Evolutionary conservation across 306 rosid species (phyloP).

Genomic region (Medicago arabica): DNA sequence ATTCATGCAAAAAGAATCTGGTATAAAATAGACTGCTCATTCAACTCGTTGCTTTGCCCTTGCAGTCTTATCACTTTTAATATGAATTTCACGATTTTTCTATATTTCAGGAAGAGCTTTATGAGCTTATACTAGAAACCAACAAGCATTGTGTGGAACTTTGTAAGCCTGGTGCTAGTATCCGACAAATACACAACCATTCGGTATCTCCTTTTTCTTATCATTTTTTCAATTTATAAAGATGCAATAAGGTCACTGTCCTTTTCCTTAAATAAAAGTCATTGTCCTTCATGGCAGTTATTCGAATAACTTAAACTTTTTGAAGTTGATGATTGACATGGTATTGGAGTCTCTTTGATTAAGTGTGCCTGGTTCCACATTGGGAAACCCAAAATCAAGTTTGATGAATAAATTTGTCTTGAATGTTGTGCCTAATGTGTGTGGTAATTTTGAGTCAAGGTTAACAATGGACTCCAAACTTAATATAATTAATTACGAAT

Average conservation of each 20-base stretch:
- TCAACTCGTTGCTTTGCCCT: constrained; percentile 22
- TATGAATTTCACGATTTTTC: constrained; percentile 25
- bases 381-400: constrained; percentile 13
- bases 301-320: constrained; percentile 16
- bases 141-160: constrained; percentile 81
- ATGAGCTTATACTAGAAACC: constrained; percentile 80
- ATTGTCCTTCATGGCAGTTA: constrained; percentile 8
- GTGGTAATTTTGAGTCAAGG: not conserved
- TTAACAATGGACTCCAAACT: not conserved
- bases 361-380: not conserved
- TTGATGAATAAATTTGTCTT: constrained; percentile 1
- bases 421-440: not conserved
- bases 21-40: constrained; percentile 22
- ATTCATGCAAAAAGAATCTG: constrained; percentile 16
- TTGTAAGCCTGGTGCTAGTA: constrained; percentile 86
- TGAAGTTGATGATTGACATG: constrained; percentile 20
- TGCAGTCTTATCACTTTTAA: constrained; percentile 27
- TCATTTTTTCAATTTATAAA: not conserved
- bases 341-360: constrained; percentile 4
- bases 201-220: constrained; percentile 62
- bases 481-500: not conserved
- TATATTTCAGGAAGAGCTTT: constrained; percentile 82
- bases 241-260: constrained; percentile 7
- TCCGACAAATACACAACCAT: constrained; percentile 75
- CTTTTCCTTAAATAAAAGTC: constrained; percentile 1